These are phyloP conservation scores for Myriosclerotinia curreyana DNA, from an alignment of 2,329 filamentous ascomycete genomes.

Conservation along the genomic window DNA sequence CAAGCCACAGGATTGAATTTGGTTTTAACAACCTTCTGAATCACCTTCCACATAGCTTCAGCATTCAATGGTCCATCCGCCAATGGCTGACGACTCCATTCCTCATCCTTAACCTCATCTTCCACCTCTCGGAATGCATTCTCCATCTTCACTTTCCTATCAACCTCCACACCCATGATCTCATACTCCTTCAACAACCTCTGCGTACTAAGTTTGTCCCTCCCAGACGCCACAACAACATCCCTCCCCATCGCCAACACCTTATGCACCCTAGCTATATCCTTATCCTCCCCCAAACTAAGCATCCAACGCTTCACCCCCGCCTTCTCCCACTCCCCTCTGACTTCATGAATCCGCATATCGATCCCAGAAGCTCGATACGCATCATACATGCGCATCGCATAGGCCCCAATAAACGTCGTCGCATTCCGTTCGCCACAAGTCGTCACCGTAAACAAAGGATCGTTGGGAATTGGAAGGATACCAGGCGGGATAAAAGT, in stretches of 20 bases:
- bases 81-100: not conserved
- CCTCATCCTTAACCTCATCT: not conserved
- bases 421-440: not conserved
- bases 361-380: constrained; percentile 5
- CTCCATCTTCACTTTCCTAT: not conserved
- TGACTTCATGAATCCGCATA: not conserved
- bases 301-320: constrained; percentile 5
- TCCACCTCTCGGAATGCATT: not conserved
- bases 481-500: not conserved
- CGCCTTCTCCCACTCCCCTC: constrained; percentile 3
- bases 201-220: not conserved
- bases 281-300: constrained; percentile 6
- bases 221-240: not conserved
- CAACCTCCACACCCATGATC: not conserved
- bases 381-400: constrained; percentile 5
- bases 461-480: not conserved
- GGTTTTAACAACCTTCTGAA: not conserved
- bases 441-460: constrained; percentile 5
- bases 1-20: not conserved
- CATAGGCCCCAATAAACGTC: constrained; percentile 3
- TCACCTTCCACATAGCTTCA: not conserved
- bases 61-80: not conserved
- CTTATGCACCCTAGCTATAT: not conserved
- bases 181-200: constrained; percentile 9
- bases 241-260: not conserved